Conservation (phyloP, 2,329 filamentous ascomycete species). For the Phaeophleospora eucalypticola region DNA sequence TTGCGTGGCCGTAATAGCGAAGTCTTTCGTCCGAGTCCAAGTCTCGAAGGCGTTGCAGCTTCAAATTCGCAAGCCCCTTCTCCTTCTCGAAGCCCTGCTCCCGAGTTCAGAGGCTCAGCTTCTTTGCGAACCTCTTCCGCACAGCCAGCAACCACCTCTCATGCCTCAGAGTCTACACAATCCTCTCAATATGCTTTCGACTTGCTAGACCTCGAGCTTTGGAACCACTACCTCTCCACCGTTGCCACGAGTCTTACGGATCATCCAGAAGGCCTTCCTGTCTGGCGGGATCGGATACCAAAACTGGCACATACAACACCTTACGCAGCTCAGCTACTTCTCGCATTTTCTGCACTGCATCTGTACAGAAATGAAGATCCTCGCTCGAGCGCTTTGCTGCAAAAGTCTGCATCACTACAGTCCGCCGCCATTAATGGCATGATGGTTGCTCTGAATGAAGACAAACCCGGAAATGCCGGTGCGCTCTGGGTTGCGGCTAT, state of each 20-base stretch:
- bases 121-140: too few species aligned
- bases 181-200: conserved; percentile 12
- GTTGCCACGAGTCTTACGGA: conserved; percentile 2
- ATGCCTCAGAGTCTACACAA: neutral
- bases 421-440: conserved; percentile 16
- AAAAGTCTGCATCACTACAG: conserved; percentile 10
- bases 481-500: conserved; percentile 15
- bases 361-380: conserved; percentile 9
- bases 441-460: conserved; percentile 11
- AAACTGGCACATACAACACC: conserved; percentile 14
- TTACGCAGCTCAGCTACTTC: conserved; percentile 16
- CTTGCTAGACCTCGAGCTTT: conserved; percentile 19
- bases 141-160: neutral
- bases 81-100: too few species aligned
- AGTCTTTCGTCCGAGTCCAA: too few species aligned
- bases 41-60: too few species aligned
- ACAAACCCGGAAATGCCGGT: neutral
- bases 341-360: conserved; percentile 23
- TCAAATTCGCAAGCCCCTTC: too few species aligned
- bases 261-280: neutral
- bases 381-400: conserved; percentile 4
- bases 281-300: conserved; percentile 12
- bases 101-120: too few species aligned
- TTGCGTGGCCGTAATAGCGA: too few species aligned
- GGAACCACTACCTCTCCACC: conserved; percentile 16